Evolutionary conservation across 352 stramenopile species (phyloP).

Genomic region (Aphanomyces euteiches): DNA sequence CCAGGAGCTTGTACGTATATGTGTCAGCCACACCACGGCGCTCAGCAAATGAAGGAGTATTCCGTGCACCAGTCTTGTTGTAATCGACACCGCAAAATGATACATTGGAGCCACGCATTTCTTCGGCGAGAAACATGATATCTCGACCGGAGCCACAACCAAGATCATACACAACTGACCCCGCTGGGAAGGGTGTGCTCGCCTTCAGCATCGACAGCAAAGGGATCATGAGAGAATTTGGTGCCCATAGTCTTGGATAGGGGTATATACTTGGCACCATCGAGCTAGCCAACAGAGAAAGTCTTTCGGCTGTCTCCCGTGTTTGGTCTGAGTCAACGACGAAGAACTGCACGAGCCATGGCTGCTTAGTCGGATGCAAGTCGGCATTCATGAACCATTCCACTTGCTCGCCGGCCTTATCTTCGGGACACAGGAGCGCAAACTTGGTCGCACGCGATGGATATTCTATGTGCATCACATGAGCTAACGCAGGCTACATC

Average conservation of each 20-base stretch:
- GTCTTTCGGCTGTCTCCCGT: neutral
- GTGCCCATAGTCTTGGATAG: constrained; percentile 1
- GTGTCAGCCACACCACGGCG: neutral
- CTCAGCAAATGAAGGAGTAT: neutral
- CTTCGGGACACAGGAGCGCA: constrained; percentile 4
- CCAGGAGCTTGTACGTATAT: neutral
- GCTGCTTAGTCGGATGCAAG: constrained; percentile 2
- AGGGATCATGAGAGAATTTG: neutral
- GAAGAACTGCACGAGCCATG: constrained; percentile 15
- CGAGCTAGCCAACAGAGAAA: neutral
- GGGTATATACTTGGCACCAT: neutral
- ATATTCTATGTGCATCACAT: constrained; percentile 4
- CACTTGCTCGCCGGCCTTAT: constrained; percentile 4
- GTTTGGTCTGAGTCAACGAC: neutral
- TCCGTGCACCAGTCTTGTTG: neutral
- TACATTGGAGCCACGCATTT: neutral
- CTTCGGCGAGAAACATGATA: constrained; percentile 13
- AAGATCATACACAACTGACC: neutral
- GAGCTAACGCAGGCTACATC: neutral
- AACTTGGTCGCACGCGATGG: neutral
- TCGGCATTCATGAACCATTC: constrained; percentile 19
- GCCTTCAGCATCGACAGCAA: neutral
- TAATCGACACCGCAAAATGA: constrained; percentile 5
- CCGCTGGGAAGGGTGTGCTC: neutral
- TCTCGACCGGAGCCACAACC: constrained; percentile 13